phyloP scores from a whole-genome alignment of 2,329 filamentous ascomycete genomes.

The Fusarium xyrophilum region DNA sequence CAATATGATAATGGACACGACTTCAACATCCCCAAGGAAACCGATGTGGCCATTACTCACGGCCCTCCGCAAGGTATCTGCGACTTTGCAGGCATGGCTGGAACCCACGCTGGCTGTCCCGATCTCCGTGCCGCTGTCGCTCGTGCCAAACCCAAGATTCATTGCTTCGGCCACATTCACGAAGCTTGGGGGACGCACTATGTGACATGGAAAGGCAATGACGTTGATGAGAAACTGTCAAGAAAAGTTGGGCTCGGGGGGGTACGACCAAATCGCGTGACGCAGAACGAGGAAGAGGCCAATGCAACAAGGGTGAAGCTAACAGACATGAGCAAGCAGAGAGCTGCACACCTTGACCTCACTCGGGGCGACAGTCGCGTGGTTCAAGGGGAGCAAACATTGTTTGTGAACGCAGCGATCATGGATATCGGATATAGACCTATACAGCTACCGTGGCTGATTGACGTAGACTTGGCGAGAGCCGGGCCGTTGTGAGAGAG shows the following conservation, averaged over 20 bases:
- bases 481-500: not conserved
- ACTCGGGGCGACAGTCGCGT: constrained; percentile 44
- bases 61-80: constrained; percentile 61
- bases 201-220: constrained; percentile 55
- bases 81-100: constrained; percentile 46
- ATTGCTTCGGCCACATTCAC: constrained; percentile 68
- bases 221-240: constrained; percentile 53
- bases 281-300: constrained; percentile 23
- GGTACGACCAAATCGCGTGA: constrained; percentile 30
- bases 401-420: constrained; percentile 68
- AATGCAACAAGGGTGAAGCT: constrained; percentile 26
- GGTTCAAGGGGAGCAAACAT: constrained; percentile 54
- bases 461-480: constrained; percentile 55
- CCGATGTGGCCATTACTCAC: constrained; percentile 62
- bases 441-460: constrained; percentile 59
- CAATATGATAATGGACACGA: constrained; percentile 55
- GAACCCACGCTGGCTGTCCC: constrained; percentile 51
- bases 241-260: constrained; percentile 46
- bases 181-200: constrained; percentile 64
- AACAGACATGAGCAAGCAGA: constrained; percentile 36
- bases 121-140: constrained; percentile 56
- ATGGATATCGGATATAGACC: constrained; percentile 52
- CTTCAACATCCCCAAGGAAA: constrained; percentile 46
- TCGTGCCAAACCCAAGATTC: constrained; percentile 53
- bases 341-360: constrained; percentile 50